Conservation (phyloP, 2,329 filamentous ascomycete species). For the Trichoderma arundinaceum region DNA sequence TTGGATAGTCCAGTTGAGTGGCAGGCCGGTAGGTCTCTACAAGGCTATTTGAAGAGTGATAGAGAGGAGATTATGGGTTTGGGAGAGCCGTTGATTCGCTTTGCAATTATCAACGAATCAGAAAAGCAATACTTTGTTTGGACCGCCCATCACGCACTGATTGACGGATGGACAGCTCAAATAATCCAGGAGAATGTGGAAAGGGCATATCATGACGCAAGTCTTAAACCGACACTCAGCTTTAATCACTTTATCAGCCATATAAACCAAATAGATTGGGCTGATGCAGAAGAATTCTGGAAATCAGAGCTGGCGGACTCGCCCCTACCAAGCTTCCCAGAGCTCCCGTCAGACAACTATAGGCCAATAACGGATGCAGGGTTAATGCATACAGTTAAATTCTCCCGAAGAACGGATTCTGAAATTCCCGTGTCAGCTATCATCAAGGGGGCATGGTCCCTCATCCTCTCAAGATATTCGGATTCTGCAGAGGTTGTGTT, state of each 20-base stretch:
- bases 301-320: no score
- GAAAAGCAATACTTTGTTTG: conserved; percentile 28
- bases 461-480: conserved; percentile 1
- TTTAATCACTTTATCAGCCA: background rate
- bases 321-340: no score
- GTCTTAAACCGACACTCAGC: background rate
- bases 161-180: conserved; percentile 33
- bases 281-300: no score
- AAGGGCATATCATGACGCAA: background rate
- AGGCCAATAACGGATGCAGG: no score
- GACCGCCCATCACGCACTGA: conserved; percentile 34
- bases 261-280: no score
- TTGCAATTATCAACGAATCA: background rate
- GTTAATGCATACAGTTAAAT: background rate
- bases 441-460: background rate
- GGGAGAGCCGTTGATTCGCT: background rate
- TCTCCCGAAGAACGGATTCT: background rate
- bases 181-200: conserved; percentile 20
- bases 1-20: background rate
- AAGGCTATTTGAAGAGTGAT: conserved; percentile 5
- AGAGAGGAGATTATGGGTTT: background rate
- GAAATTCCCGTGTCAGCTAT: background rate
- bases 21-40: background rate
- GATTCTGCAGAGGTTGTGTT: conserved; percentile 15
- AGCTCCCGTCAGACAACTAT: no score